phyloP scores from a whole-genome alignment of 192 early-diverging fungal genomes.

The Mortierella hygrophila region DNA sequence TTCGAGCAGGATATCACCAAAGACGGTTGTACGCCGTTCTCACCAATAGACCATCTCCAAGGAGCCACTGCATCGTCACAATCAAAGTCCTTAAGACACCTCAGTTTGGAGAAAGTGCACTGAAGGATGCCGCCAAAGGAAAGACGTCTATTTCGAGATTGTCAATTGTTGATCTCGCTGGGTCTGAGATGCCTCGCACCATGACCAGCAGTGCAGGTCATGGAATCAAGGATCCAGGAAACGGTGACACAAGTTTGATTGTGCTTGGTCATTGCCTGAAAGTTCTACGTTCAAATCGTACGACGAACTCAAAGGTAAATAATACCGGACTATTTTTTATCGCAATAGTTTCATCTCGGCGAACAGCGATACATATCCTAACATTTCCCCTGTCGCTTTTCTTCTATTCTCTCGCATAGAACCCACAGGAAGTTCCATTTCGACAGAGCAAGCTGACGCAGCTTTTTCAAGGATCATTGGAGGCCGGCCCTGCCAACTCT shows the following conservation, averaged over 20 bases:
- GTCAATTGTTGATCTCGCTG: slow-evolving; percentile 79
- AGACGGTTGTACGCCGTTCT: slow-evolving; percentile 70
- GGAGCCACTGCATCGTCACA: slow-evolving; percentile 78
- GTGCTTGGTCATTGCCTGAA: slow-evolving; percentile 81
- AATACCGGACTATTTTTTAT: neutral
- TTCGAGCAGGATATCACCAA: slow-evolving; percentile 69
- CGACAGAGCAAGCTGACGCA: slow-evolving; percentile 78
- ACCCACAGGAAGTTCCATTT: slow-evolving; percentile 67
- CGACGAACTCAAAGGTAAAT: slow-evolving; percentile 53
- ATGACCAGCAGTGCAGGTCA: slow-evolving; percentile 65
- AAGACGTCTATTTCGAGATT: slow-evolving; percentile 62
- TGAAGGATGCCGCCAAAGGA: slow-evolving; percentile 53
- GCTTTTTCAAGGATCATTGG: slow-evolving; percentile 72
- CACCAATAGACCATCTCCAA: slow-evolving; percentile 66
- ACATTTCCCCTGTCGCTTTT: neutral
- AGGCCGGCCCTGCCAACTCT: slow-evolving; percentile 51
- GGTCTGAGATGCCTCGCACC: slow-evolving; percentile 72
- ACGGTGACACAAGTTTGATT: slow-evolving; percentile 80
- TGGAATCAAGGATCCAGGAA: slow-evolving; percentile 71
- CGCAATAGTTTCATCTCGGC: neutral
- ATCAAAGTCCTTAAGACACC: slow-evolving; percentile 72
- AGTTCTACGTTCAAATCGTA: slow-evolving; percentile 67
- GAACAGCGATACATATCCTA: neutral
- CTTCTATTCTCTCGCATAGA: slow-evolving; percentile 16
- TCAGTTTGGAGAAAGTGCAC: slow-evolving; percentile 56